Evolutionary conservation across 371 early-diverging fungal genomes (phyloP).

Genomic region (Mucor saturninus): DNA sequence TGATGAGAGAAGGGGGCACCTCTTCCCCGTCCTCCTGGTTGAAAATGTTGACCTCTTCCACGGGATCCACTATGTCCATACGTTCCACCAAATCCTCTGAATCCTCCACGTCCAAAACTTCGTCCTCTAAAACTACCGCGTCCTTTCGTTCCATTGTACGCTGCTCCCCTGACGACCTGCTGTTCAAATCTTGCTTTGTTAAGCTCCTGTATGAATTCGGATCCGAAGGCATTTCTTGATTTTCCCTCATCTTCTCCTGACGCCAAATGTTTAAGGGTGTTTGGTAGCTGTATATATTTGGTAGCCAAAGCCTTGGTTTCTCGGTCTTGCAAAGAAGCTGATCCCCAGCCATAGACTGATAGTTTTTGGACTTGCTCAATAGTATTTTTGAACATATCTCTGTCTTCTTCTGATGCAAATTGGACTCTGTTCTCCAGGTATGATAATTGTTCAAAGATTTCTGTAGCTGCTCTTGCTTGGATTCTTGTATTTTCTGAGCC

Average conservation of each 20-base stretch:
- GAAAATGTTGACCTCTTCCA: conserved; percentile 16
- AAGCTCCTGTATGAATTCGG: conserved; percentile 8
- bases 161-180: conserved; percentile 8
- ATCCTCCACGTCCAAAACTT: neutral
- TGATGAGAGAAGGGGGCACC: conserved; percentile 6
- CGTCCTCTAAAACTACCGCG: conserved; percentile 4
- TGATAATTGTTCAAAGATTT: conserved; percentile 8
- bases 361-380: conserved; percentile 7
- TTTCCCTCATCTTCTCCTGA: neutral
- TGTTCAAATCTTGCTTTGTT: conserved; percentile 16
- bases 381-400: neutral
- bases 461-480: conserved; percentile 17
- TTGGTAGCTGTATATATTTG: conserved; percentile 10
- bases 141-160: neutral
- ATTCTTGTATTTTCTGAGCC: conserved; percentile 12
- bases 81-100: no score
- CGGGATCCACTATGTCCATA: conserved; percentile 5
- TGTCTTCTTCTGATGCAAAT: conserved; percentile 5
- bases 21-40: conserved; percentile 15
- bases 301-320: conserved; percentile 11
- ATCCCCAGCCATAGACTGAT: neutral
- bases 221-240: conserved; percentile 11
- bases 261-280: conserved; percentile 20
- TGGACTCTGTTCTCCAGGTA: neutral
- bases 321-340: conserved; percentile 7